Evolutionary conservation across 2,329 filamentous ascomycete genomes (phyloP), one percentile per base, ranked within the genome.

Genomic region (Alternaria viburni): DNA sequence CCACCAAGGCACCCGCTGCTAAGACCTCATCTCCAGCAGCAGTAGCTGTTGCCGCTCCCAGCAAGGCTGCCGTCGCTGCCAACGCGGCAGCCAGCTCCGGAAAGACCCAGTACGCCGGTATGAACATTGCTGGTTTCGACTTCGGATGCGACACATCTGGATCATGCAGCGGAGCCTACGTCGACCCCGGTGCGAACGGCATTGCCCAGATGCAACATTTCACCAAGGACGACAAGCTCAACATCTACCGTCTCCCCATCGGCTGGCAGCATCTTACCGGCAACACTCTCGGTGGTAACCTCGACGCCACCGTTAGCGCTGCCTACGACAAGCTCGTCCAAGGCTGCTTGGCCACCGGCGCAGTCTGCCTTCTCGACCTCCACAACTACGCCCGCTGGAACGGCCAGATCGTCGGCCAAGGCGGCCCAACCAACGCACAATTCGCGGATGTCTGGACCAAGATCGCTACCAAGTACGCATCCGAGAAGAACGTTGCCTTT

Each of bases 371-470:
- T 70, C 80, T 90, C 58, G 87, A 90, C 69, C 74, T 83, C 59
- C 79, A 81, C 67, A 81, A 81, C 66, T 81, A 81, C 77, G 88
- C 74, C 2, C 73, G 89, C 51, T 90, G 86, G 83, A 85, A 91
- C 67, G 86, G 86, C 13, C 77, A 78, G 3, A 87, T 91, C 66
- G 85, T 91, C 59, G 89, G 89, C 1, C 89, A 91, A 72, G 89
- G 88, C 21, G 89, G 88, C 0, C 88, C 88, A 0, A 84, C 83
- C 0, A 84, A 90, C 72, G 85, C 83, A 11, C 79, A 88, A 13
- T 88, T 91, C 68, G 85, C 83, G 4, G 80, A 79, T 45, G 77
- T 91, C 6, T 91, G 89, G 89, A 76, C 68, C 28, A 79, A 82
- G 71, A 65, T 83, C 5, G 89, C 89, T 1, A 81, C 78, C 1